A percentile compares a stretch with the other conserved stretches of the same genome.
Conservation (phyloP, 768 basidiomycete genomes). For the Nidularia pulvinata region DNA sequence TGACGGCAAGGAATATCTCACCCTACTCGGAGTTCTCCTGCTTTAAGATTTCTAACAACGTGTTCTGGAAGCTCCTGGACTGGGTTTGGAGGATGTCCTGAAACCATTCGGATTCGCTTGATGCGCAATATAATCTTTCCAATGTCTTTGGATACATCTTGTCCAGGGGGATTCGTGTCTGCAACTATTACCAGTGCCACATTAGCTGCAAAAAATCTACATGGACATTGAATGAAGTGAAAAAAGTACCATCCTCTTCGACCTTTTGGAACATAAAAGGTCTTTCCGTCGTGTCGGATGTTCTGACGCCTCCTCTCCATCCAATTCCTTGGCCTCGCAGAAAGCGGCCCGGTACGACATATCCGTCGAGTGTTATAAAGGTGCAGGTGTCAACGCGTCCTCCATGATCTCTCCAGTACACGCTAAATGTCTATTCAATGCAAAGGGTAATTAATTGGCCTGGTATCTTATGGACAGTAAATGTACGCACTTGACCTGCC, state of each 20-base stretch:
- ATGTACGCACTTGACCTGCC: conserved; percentile 46
- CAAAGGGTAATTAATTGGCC: not conserved
- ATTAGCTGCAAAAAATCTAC: too few species aligned
- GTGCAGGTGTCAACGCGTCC: conserved; percentile 51
- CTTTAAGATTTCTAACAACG: conserved; percentile 30
- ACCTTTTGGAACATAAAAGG: conserved; percentile 61
- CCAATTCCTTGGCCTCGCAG: conserved; percentile 56
- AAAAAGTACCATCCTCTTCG: conserved; percentile 26
- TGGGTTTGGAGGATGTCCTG: conserved; percentile 37
- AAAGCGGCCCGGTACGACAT: conserved; percentile 61
- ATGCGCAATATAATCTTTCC: conserved; percentile 60
- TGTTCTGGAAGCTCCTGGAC: conserved; percentile 34
- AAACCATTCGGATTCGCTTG: conserved; percentile 33
- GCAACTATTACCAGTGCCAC: too few species aligned
- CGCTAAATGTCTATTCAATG: conserved; percentile 47
- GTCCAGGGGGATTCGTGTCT: too few species aligned
- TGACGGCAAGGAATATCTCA: conserved; percentile 17
- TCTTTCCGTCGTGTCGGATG: conserved; percentile 46
- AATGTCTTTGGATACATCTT: conserved; percentile 28
- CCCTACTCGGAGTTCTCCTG: conserved; percentile 47
- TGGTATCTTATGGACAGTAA: too few species aligned
- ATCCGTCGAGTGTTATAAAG: conserved; percentile 67
- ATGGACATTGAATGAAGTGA: too few species aligned
- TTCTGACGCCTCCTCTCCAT: conserved; percentile 51
- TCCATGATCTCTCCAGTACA: conserved; percentile 68